Evolutionary conservation across 805 yeast species (phyloP), one percentile per base, ranked within the genome.

Genomic region (Komagataella phaffii): DNA sequence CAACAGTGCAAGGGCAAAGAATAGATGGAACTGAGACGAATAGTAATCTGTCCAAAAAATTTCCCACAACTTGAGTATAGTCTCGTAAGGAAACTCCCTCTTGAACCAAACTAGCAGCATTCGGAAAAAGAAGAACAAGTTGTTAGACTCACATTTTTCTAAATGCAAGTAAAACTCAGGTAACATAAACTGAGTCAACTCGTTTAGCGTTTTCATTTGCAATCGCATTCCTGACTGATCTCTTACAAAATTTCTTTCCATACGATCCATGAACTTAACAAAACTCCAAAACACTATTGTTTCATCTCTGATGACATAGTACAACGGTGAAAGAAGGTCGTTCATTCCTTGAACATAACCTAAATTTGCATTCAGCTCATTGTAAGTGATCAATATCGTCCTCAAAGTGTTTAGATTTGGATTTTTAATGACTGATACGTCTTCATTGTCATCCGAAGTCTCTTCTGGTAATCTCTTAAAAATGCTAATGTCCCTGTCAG

Each of bases 271-370:
- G 57, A 88, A 87, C 45, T 81, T 79, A 2, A 79, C 74, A 69
- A 93, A 91, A 7, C 89, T 83, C 95, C 96, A 88, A 64, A 93
- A 93, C 5, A 96, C 73, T 21, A 88, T 60, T 0, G 83, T 70
- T 57, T 90, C 96, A 63, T 90, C 95, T 57, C 76, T 75, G 7
- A 73, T 55, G 7, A 72, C 67, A 51, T 75, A 79, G 63, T 88
- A 93, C 2, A 93, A 66, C 0, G 97, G 97, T 0, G 96, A 85
- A 44, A 93, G 69, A 50, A 93, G 70, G 65, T 93, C 99, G 7
- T 93, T 81, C 99, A 93, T 93, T 1, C 99, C 99, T 68, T 93
- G 99, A 17, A 93, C 96, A 61, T 93, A 93, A 0, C 99, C 99
- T 57, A 93, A 67, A 57, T 88, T 84, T 48, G 71, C 73, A 64